Base-by-base conservation (phyloP, 805 yeast genomes). In the Novakomyces olei region DNA sequence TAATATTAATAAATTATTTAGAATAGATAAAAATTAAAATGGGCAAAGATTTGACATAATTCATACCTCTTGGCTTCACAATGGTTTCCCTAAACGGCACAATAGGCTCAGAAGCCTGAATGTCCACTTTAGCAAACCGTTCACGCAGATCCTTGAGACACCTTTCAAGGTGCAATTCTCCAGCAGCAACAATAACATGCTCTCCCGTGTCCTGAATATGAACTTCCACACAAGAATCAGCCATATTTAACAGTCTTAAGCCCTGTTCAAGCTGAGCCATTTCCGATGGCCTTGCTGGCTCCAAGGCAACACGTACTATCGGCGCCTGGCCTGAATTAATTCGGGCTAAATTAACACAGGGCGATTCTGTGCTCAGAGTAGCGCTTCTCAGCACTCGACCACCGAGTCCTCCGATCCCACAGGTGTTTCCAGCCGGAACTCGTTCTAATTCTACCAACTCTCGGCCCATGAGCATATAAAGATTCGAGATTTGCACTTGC, bases 361-460 rank as follows among this genome's bases (percentile, higher is more conserved):
- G 55, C 2, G 63, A 49, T 2, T 62, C 65, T 30, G 70, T 60
- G 4, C 77, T 60, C 32, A 80, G 49, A 0, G 98, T 83, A 32
- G 93, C 98, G 46, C 72, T 78, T 48, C 88, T 88, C 42, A 85
- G 51, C 20, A 88, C 63, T 34, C 69, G 69, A 5, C 77, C 78
- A 2, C 75, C 92, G 15, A 88, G 60, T 0, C 98, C 96, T 24
- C 81, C 85, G 32, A 88, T 73, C 32, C 95, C 99, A 5, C 79
- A 91, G 38, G 88, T 80, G 42, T 77, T 80, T 20, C 99, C 99
- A 1, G 95, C 85, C 2, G 93, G 93, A 4, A 85, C 93, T 12
- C 62, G 63, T 27, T 72, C 65, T 39, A 88, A 58, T 2, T 83
- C 62, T 2, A 81, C 69, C 23, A 85, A 55, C 37, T 88, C 95